A percentile compares a stretch with the other conserved stretches of the same genome.
Evolutionary conservation across 2,329 filamentous ascomycete species (phyloP).

Genomic region (Mycosphaerella sp.): DNA sequence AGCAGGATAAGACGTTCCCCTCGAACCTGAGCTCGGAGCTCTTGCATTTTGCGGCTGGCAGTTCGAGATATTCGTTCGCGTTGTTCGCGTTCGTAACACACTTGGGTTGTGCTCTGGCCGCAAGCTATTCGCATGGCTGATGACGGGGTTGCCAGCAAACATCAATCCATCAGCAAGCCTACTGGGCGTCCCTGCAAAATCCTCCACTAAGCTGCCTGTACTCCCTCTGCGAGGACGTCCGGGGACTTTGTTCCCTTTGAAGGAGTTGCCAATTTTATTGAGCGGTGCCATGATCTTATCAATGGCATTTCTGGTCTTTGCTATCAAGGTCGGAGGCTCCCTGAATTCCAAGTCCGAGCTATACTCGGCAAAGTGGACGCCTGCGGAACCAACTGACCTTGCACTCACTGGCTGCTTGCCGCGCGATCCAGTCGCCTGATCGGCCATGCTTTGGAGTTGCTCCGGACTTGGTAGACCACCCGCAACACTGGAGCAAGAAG

Average conservation of each 20-base stretch:
- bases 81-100: background rate
- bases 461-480: background rate
- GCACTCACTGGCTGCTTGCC: background rate
- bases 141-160: background rate
- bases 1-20: background rate
- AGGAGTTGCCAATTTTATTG: background rate
- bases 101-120: constrained; percentile 5
- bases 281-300: background rate
- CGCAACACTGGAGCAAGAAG: background rate
- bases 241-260: background rate
- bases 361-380: background rate
- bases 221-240: constrained; percentile 5
- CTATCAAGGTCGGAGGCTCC: background rate
- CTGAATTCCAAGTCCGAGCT: background rate
- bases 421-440: background rate
- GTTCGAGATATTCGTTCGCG: background rate
- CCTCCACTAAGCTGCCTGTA: background rate
- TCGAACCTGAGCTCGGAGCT: background rate
- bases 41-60: background rate
- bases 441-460: background rate
- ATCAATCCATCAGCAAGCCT: background rate
- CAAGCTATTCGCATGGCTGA: constrained; percentile 6
- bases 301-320: constrained; percentile 1
- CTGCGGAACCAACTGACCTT: background rate
- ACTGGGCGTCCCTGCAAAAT: background rate